Conservation (phyloP, 2,329 filamentous ascomycete species). For the Stromatinia cepivora region DNA sequence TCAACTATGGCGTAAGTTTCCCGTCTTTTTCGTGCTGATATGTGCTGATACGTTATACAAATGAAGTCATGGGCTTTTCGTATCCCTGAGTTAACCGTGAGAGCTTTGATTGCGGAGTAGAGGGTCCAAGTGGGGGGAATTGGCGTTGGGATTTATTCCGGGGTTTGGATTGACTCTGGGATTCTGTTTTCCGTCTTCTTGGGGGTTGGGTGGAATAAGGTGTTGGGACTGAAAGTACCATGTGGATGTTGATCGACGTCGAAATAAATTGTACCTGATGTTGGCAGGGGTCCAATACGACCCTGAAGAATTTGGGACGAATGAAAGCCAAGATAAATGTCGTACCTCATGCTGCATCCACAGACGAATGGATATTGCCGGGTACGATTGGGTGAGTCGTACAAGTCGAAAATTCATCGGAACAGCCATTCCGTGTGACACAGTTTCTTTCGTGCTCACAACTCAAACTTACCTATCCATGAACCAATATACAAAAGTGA, state of each 20-base stretch:
- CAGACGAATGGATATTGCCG: background rate
- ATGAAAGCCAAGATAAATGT: background rate
- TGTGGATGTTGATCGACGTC: background rate
- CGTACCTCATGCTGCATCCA: conserved; percentile 7
- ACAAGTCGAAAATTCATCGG: background rate
- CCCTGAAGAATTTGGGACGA: background rate
- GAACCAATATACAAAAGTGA: conserved; percentile 18
- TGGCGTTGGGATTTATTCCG: background rate
- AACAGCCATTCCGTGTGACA: too few species aligned
- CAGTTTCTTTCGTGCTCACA: background rate
- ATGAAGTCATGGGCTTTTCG: conserved; percentile 10
- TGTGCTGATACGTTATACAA: background rate
- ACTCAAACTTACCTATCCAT: background rate
- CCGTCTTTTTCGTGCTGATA: background rate
- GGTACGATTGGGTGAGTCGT: background rate
- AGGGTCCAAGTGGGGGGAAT: background rate
- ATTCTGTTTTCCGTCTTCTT: background rate
- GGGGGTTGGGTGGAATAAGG: too few species aligned
- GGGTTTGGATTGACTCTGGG: background rate
- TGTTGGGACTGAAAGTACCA: background rate
- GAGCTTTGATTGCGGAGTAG: too few species aligned
- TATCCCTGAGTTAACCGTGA: conserved; percentile 9
- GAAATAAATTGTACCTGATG: background rate
- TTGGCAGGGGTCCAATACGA: background rate
- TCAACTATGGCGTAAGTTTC: background rate